phyloP scores from a whole-genome alignment of 2,329 filamentous ascomycete species.

The Mycosphaerella sp. region DNA sequence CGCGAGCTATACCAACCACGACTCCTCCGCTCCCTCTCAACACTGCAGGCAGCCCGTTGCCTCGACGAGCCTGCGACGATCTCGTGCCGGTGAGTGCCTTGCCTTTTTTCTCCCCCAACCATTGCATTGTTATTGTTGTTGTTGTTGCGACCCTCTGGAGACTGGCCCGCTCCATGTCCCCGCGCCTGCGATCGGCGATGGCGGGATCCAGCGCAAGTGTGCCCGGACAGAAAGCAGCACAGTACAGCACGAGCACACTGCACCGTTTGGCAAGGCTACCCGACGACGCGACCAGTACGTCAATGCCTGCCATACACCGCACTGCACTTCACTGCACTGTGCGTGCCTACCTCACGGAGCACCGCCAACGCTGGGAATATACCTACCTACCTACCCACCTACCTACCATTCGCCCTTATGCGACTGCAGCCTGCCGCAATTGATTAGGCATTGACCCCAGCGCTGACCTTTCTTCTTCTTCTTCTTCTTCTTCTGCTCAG shows the following conservation, averaged over 20 bases:
- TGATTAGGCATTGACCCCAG: slow-evolving; percentile 22
- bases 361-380: slow-evolving; percentile 4
- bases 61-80: not conserved
- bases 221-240: not conserved
- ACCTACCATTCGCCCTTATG: too few species aligned
- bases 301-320: slow-evolving; percentile 11
- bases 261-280: slow-evolving; percentile 10
- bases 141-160: slow-evolving; percentile 6
- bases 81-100: slow-evolving; percentile 7
- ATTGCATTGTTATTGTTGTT: not conserved
- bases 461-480: slow-evolving; percentile 16
- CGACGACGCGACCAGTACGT: slow-evolving; percentile 6
- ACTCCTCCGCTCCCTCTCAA: not conserved
- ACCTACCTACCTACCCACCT: too few species aligned
- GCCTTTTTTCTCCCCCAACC: not conserved
- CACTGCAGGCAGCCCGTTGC: slow-evolving; percentile 6
- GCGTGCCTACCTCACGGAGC: slow-evolving; percentile 1
- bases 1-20: slow-evolving; percentile 11
- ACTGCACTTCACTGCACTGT: slow-evolving; percentile 10
- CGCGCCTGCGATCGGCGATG: slow-evolving; percentile 9
- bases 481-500: slow-evolving; percentile 14
- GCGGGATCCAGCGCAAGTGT: not conserved
- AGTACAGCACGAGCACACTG: slow-evolving; percentile 2
- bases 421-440: slow-evolving; percentile 21
- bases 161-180: too few species aligned